Conservation (phyloP, 2,329 filamentous ascomycete genomes). For the Aspergillus tubingensis region DNA sequence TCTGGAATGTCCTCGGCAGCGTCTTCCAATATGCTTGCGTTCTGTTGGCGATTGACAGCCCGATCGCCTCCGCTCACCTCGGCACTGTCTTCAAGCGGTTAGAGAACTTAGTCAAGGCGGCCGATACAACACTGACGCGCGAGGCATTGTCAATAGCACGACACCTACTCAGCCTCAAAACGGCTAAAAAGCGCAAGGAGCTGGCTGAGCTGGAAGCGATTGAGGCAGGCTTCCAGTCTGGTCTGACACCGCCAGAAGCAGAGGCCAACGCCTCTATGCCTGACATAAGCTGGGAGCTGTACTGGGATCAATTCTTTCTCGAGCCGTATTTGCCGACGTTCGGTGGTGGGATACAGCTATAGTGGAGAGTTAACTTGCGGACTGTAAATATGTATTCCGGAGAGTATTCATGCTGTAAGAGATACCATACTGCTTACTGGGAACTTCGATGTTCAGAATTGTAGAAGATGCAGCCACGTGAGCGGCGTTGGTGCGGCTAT, state of each 20-base stretch:
- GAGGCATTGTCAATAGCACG: constrained; percentile 32
- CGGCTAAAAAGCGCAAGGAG: constrained; percentile 33
- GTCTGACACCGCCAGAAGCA: constrained; percentile 13
- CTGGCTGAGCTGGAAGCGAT: constrained; percentile 31
- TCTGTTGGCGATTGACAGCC: constrained; percentile 32
- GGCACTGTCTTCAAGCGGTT: constrained; percentile 26
- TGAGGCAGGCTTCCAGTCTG: constrained; percentile 23
- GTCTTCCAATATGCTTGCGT: constrained; percentile 36
- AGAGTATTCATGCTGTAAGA: too few species aligned
- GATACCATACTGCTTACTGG: too few species aligned
- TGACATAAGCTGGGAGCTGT: constrained; percentile 26
- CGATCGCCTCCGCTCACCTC: constrained; percentile 23
- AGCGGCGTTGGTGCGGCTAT: constrained; percentile 20
- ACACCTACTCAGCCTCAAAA: constrained; percentile 30
- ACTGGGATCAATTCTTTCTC: constrained; percentile 36
- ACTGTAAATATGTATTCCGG: background rate
- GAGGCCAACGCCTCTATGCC: constrained; percentile 17
- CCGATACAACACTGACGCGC: constrained; percentile 30
- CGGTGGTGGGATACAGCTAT: constrained; percentile 22
- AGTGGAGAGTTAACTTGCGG: background rate
- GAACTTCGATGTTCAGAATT: too few species aligned
- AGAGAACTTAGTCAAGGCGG: constrained; percentile 29
- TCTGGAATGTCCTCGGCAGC: constrained; percentile 37
- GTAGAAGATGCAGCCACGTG: background rate
- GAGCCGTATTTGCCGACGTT: constrained; percentile 33